Percentiles rank a stretch among this genome's conserved stretches.
Conservation (phyloP, 345 rosid species). For the Lenwebbia sp. region DNA sequence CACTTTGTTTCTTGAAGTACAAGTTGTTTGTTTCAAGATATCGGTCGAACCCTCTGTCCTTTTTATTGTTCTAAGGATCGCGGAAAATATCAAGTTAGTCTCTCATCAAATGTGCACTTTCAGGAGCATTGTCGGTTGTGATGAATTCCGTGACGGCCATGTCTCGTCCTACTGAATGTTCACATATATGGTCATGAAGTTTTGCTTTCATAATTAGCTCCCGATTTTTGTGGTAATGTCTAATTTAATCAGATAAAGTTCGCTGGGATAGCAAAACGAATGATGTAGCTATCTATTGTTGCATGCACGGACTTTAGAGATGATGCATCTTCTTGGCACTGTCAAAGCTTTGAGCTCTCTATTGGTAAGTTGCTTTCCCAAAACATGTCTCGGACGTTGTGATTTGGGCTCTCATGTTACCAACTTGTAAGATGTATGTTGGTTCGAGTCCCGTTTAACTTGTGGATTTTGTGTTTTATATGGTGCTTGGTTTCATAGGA, state of each 20-base stretch:
- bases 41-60: background rate
- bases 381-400: background rate
- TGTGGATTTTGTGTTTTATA: background rate
- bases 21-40: background rate
- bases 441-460: background rate
- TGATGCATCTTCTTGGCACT: background rate
- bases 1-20: background rate
- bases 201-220: background rate
- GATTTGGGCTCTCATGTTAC: background rate
- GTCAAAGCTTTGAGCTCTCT: background rate
- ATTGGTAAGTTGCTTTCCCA: background rate
- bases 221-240: background rate
- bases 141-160: background rate
- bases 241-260: background rate
- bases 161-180: background rate
- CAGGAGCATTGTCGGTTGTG: background rate
- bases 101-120: background rate
- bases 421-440: rapidly evolving
- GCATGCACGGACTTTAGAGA: background rate
- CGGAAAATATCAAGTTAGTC: background rate
- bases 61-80: background rate
- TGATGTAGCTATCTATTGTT: background rate
- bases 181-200: background rate
- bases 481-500: background rate
- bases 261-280: background rate